Conservation (phyloP, 345 rosid species). For the Xanthoceras sorbifolium region DNA sequence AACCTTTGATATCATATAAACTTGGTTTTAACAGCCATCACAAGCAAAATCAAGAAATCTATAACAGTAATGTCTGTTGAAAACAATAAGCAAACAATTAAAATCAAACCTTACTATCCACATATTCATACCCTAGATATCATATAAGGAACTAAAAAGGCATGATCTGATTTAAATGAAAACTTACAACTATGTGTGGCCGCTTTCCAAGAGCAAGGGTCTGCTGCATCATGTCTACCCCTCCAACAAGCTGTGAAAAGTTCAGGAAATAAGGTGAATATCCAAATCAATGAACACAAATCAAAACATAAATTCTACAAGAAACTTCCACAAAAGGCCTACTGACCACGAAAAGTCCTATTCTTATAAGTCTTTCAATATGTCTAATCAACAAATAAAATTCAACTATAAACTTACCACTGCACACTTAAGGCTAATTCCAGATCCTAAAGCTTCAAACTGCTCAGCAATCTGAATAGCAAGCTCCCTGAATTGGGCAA, state of each 20-base stretch:
- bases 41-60: too few species aligned
- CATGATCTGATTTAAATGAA: neutral
- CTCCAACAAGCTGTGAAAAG: slow-evolving; percentile 85
- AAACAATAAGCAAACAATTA: neutral
- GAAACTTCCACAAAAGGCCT: neutral
- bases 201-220: slow-evolving; percentile 71
- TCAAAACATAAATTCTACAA: neutral
- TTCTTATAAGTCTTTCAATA: neutral
- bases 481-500: slow-evolving; percentile 61
- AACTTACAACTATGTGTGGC: slow-evolving; percentile 80
- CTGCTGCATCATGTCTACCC: slow-evolving; percentile 86
- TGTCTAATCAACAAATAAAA: neutral
- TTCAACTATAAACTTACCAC: slow-evolving; percentile 60
- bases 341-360: neutral
- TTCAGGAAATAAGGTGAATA: neutral
- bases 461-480: slow-evolving; percentile 98
- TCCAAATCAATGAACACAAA: neutral
- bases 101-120: neutral
- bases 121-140: neutral
- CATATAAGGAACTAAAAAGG: neutral
- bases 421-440: slow-evolving; percentile 73
- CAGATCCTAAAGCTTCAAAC: slow-evolving; percentile 87
- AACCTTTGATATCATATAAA: too few species aligned
- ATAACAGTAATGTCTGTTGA: neutral
- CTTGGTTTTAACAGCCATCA: too few species aligned